Evolutionary conservation across 306 rosid species (phyloP).

Genomic region (Ormosia semicastrata): DNA sequence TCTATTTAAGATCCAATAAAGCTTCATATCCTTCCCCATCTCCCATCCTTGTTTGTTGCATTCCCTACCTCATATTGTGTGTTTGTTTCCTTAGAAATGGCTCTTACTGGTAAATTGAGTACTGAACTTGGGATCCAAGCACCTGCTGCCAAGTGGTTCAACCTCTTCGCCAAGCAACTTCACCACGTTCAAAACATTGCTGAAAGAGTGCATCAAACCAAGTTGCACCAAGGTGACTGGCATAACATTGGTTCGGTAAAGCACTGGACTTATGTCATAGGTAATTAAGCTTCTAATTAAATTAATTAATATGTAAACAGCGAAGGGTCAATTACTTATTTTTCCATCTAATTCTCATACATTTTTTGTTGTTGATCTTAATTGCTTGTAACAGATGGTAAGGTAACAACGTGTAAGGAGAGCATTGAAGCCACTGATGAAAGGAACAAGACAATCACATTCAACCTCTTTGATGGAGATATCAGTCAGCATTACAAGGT

Average conservation of each 20-base stretch:
- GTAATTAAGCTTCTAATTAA: not conserved
- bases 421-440: not conserved
- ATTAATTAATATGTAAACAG: too few relatives aligned
- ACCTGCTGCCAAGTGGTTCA: constrained; percentile 18
- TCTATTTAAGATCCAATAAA: not conserved
- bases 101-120: not conserved
- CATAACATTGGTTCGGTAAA: constrained; percentile 33
- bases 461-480: not conserved
- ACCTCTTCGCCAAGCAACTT: not conserved
- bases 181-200: constrained; percentile 14
- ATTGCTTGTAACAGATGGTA: not conserved
- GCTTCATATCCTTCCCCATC: not conserved
- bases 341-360: too few relatives aligned
- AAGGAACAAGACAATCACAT: not conserved
- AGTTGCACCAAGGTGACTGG: constrained; percentile 46
- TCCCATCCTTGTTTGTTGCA: not conserved
- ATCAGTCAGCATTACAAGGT: not conserved
- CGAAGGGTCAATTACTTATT: too few relatives aligned
- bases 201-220: not conserved
- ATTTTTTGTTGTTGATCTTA: not conserved
- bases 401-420: not conserved
- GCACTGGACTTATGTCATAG: constrained; percentile 25
- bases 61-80: not conserved
- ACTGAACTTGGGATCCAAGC: constrained; percentile 19
- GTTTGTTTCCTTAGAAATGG: not conserved